Conservation (phyloP, 305 asterid species). For the Andrographis paniculata region DNA sequence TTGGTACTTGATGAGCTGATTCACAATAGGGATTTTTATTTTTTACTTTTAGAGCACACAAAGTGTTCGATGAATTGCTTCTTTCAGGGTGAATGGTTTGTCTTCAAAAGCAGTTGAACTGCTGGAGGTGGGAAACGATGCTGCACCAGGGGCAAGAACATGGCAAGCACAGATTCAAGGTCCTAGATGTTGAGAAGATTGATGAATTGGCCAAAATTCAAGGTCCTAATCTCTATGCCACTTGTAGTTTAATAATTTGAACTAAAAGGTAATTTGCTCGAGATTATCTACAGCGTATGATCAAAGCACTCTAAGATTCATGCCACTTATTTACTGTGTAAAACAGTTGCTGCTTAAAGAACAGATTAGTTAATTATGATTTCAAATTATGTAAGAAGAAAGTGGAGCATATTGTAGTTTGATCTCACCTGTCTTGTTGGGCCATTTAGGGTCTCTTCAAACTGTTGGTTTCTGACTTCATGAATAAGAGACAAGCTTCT, state of each 20-base stretch:
- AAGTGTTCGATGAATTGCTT: conserved; percentile 79
- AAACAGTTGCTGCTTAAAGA: neutral
- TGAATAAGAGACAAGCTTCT: neutral
- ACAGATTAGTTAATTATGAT: neutral
- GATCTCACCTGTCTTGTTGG: neutral
- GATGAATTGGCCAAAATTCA: conserved; percentile 6
- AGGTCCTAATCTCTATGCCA: neutral
- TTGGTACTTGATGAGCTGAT: conserved; percentile 46
- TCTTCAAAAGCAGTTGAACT: conserved; percentile 23
- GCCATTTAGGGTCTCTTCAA: neutral
- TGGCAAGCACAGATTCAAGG: conserved; percentile 26
- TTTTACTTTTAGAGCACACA: conserved; percentile 36
- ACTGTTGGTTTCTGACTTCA: neutral
- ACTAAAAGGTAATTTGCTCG: neutral
- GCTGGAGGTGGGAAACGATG: conserved; percentile 20
- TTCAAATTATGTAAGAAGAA: too few relatives aligned
- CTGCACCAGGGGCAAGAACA: conserved; percentile 22
- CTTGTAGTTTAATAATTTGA: neutral
- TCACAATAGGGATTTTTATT: conserved; percentile 27
- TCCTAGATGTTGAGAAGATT: conserved; percentile 11
- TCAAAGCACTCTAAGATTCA: neutral
- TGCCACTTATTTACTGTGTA: neutral
- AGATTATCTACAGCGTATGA: neutral
- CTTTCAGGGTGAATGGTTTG: conserved; percentile 37
- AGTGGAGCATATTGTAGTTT: neutral